Base-by-base conservation (phyloP, 768 basidiomycete genomes). In the Thelephora aurantiotincta region DNA sequence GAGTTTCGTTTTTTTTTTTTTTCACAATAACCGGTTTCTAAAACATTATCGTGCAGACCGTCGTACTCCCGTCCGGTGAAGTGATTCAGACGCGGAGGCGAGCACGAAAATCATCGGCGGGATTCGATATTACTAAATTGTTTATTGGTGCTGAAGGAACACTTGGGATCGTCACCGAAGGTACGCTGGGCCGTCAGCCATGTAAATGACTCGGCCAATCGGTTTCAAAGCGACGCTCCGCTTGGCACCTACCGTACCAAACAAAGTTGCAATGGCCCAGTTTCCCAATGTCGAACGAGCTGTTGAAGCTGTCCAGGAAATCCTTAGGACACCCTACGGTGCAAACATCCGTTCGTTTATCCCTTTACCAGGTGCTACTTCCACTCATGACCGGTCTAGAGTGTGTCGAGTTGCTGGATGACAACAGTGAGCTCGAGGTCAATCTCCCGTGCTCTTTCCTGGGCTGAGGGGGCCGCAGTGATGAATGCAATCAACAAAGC, bases 91-190 rank as follows among this genome's bases (percentile, higher is more conserved):
- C 91, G 0, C 77, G 88, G 22, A 70, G 73, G 49, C 66, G 83
- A 44, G 79, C 82, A 26, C 70, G 86, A 44, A 91, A 94, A 58
- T 89, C 85, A 9, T 73, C 89, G 1, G 82, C 87, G 1, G 90
- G 90, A 1, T 91, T 83, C 57, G 90, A 93, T 57, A 71, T 74
- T 1, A 90, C 85, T 0, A 91, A 91, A 58, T 61, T 90, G 5
- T 90, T 91, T 63, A 82, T 91, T 43, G 89, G 89, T 5, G 86
- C 87, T 5, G 89, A 91, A 62, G 89, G 90, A 5, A 91, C 88
- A 0, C 60, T 91, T 44, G 90, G 90, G 2, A 82, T 92, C 53
- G 77, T 93, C 11, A 89, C 85, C 1, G 89, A 92, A 67, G 80
- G 82, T 74, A 46, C 46, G 52, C 41, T 7, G 18, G 16, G 35